Percentiles rank a stretch among this genome's conserved stretches.
phyloP scores from a whole-genome alignment of 2,329 filamentous ascomycete genomes.

The Penicillium sp. region DNA sequence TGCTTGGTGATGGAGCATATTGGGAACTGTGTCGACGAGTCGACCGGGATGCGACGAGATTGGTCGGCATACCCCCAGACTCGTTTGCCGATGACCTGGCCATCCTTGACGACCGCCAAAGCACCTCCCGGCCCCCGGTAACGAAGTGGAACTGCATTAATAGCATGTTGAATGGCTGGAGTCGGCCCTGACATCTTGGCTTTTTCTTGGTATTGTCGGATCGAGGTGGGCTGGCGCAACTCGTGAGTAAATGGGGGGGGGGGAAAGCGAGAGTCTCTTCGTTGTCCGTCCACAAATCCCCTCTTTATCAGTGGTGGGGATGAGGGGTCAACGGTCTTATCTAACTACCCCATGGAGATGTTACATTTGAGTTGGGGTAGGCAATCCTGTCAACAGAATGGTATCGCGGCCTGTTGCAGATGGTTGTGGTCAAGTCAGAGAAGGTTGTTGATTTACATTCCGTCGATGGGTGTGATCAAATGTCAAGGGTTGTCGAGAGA shows the following conservation, averaged over 20 bases:
- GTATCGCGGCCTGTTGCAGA: too few relatives aligned
- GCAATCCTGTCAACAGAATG: too few relatives aligned
- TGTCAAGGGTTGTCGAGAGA: too few relatives aligned
- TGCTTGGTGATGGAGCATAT: conserved; percentile 48
- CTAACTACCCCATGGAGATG: too few relatives aligned
- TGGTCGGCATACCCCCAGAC: conserved; percentile 44
- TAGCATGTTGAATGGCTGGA: conserved; percentile 10
- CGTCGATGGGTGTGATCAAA: too few relatives aligned
- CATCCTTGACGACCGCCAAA: conserved; percentile 40
- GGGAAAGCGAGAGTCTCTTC: too few relatives aligned
- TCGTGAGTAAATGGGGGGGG: too few relatives aligned
- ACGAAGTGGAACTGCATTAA: conserved; percentile 15
- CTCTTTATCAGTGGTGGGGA: conserved; percentile 2
- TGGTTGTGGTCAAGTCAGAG: too few relatives aligned
- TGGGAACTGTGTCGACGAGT: conserved; percentile 33
- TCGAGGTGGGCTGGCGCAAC: neutral
- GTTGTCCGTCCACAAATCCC: conserved; percentile 7
- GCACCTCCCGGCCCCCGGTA: conserved; percentile 41
- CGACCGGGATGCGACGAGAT: conserved; percentile 33
- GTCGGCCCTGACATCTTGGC: conserved; percentile 8
- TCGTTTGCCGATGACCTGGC: conserved; percentile 34
- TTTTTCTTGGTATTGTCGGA: neutral
- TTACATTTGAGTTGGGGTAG: neutral
- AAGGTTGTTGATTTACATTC: too few relatives aligned
- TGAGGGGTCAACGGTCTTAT: conserved; percentile 2